Evolutionary conservation across 345 rosid genomes (phyloP).

Genomic region (Gossypium anomalum): DNA sequence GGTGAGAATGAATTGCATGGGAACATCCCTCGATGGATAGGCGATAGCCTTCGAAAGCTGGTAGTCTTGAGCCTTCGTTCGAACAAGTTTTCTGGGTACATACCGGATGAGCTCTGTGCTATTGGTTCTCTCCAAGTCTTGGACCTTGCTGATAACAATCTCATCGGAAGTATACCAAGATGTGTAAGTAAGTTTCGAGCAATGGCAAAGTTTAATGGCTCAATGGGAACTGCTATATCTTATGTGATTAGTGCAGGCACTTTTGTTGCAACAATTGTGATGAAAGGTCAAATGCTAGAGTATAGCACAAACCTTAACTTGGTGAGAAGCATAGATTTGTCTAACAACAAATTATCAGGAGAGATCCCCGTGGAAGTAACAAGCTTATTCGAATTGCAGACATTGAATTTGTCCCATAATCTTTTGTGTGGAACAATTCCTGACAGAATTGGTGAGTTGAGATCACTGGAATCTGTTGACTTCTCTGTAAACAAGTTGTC

Average conservation of each 20-base stretch:
- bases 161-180: conserved; percentile 16
- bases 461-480: conserved; percentile 16
- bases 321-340: conserved; percentile 11
- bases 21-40: conserved; percentile 12
- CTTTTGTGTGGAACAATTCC: conserved; percentile 13
- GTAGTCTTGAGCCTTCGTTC: conserved; percentile 8
- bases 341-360: conserved; percentile 15
- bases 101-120: conserved; percentile 11
- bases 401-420: conserved; percentile 20
- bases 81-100: conserved; percentile 17
- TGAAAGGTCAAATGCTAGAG: not conserved
- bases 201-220: not conserved
- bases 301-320: not conserved
- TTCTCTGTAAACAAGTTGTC: conserved; percentile 19
- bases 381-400: conserved; percentile 8
- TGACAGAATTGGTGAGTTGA: conserved; percentile 11
- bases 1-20: conserved; percentile 12
- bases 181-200: conserved; percentile 21
- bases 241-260: not conserved
- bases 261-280: not conserved
- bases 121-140: conserved; percentile 15
- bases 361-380: conserved; percentile 15
- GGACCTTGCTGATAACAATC: conserved; percentile 18
- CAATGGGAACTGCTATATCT: no score
- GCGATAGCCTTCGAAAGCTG: not conserved